Evolutionary conservation across 768 basidiomycete species (phyloP).

Genomic region (Pisolithus microcarpus): DNA sequence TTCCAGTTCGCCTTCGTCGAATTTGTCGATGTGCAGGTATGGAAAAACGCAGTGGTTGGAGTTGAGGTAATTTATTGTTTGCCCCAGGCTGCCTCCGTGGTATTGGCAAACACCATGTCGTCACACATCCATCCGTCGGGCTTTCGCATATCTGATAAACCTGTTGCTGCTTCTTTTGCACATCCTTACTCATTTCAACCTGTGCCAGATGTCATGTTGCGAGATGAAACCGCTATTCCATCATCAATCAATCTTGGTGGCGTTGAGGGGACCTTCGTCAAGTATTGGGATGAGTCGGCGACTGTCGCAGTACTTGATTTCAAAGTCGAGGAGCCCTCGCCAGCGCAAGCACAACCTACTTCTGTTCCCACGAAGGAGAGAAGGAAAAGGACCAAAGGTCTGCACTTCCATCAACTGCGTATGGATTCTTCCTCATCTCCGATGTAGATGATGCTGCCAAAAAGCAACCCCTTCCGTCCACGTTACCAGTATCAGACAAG

Average conservation of each 20-base stretch:
- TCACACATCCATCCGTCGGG: slow-evolving; percentile 85
- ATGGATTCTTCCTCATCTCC: slow-evolving; percentile 3
- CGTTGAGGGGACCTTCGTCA: slow-evolving; percentile 63
- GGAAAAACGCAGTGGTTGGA: not conserved
- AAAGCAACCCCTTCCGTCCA: slow-evolving; percentile 50
- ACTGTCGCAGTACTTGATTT: slow-evolving; percentile 72
- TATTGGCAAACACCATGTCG: slow-evolving; percentile 83
- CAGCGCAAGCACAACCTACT: slow-evolving; percentile 25
- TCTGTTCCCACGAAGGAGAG: slow-evolving; percentile 54
- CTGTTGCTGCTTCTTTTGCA: slow-evolving; percentile 89
- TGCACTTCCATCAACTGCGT: not conserved
- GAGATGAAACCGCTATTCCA: slow-evolving; percentile 69
- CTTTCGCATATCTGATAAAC: slow-evolving; percentile 83
- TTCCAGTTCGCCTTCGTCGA: slow-evolving; percentile 96
- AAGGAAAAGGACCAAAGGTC: slow-evolving; percentile 44
- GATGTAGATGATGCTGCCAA: slow-evolving; percentile 28
- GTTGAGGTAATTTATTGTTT: slow-evolving; percentile 8
- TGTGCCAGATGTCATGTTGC: slow-evolving; percentile 61
- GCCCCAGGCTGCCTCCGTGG: slow-evolving; percentile 67
- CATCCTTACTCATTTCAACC: slow-evolving; percentile 87
- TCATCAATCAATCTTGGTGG: slow-evolving; percentile 68
- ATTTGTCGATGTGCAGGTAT: slow-evolving; percentile 76
- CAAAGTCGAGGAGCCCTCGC: slow-evolving; percentile 57
- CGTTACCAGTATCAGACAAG: slow-evolving; percentile 69
- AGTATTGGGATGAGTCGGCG: slow-evolving; percentile 90